Percentiles rank a stretch among this genome's conserved stretches.
Evolutionary conservation across 805 yeast species (phyloP).

Genomic region (Kodamaea kakaduensis): DNA sequence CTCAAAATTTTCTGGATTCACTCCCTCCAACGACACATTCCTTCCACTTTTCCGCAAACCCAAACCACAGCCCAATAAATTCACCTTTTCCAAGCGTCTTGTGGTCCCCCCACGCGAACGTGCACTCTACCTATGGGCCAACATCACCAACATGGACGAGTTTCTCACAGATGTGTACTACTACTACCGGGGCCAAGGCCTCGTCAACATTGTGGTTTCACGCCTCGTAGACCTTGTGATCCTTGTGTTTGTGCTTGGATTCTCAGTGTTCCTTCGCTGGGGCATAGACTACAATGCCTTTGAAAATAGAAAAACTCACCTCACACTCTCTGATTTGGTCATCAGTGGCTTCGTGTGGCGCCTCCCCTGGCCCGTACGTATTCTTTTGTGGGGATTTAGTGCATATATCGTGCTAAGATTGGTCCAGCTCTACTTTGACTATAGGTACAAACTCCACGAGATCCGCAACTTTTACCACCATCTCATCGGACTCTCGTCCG

Average conservation of each 20-base stretch:
- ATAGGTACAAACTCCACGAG: slow-evolving; percentile 60
- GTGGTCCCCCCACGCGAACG: slow-evolving; percentile 54
- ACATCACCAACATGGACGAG: slow-evolving; percentile 84
- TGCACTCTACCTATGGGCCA: slow-evolving; percentile 96
- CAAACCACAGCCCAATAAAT: not conserved
- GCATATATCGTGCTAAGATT: slow-evolving; percentile 50
- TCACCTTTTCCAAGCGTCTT: too few species aligned
- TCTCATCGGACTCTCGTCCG: slow-evolving; percentile 66
- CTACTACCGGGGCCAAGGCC: slow-evolving; percentile 84
- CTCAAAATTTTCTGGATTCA: not conserved
- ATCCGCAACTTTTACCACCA: slow-evolving; percentile 72
- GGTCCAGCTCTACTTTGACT: slow-evolving; percentile 55
- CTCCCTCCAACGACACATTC: not conserved
- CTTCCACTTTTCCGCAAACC: not conserved
- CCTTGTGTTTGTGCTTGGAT: slow-evolving; percentile 70
- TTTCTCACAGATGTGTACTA: slow-evolving; percentile 79
- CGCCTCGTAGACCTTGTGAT: slow-evolving; percentile 67
- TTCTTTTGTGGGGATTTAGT: slow-evolving; percentile 60
- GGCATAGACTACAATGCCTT: slow-evolving; percentile 64
- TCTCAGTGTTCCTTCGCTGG: slow-evolving; percentile 73
- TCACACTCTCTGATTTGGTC: slow-evolving; percentile 32
- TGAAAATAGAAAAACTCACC: slow-evolving; percentile 15
- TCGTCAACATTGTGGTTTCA: slow-evolving; percentile 67
- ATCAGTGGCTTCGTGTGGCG: slow-evolving; percentile 44
- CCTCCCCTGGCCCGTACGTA: slow-evolving; percentile 44